Evolutionary conservation across 2,329 filamentous ascomycete species (phyloP), one percentile per base, ranked within the genome.

Genomic region (Canariomyces notabilis): DNA sequence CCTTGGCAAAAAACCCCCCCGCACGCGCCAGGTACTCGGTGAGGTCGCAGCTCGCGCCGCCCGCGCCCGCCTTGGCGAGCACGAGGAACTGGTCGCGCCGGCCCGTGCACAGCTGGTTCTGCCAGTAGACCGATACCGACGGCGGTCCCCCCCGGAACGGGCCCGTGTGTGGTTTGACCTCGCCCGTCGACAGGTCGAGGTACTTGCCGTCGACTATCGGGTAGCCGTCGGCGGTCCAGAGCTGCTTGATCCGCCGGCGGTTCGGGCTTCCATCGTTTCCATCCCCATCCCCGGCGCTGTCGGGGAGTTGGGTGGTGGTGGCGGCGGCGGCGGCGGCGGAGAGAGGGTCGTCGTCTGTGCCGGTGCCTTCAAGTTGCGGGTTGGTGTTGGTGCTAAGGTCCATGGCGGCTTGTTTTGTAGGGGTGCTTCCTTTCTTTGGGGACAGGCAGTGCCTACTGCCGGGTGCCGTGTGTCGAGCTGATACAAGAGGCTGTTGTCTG

Each of bases 201-300:
- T 44, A 44, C 12, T 44, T 37, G 42, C 42, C 42, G 42, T 44
- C 42, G 18, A 44, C 22, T 23, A 44, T 44, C 5, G 42, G 33
- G 42, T 44, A 44, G 3, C 34, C 34, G 23, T 44, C 33, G 7
- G 16, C 18, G 12, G 42, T 44, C 42, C 42, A 37, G 19, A 5
- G 18, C 23, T 41, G 37, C 6, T 6, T 26, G 6, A 26, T 6
- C 6, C 22, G 22, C 11, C 22, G 6, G 22, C 22, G n/a, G n/a
- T n/a, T n/a, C n/a, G n/a, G n/a, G n/a, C n/a, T n/a, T n/a, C n/a
- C n/a, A n/a, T n/a, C n/a, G n/a, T n/a, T n/a, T n/a, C n/a, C n/a
- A n/a, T n/a, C n/a, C n/a, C n/a, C n/a, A n/a, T n/a, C n/a, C n/a
- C n/a, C 22, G 22, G 11, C 22, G 22, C 6, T 26, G 22, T 11